Evolutionary conservation across 495 filamentous ascomycete genomes (phyloP).

Genomic region (Talaromyces thailandensis): DNA sequence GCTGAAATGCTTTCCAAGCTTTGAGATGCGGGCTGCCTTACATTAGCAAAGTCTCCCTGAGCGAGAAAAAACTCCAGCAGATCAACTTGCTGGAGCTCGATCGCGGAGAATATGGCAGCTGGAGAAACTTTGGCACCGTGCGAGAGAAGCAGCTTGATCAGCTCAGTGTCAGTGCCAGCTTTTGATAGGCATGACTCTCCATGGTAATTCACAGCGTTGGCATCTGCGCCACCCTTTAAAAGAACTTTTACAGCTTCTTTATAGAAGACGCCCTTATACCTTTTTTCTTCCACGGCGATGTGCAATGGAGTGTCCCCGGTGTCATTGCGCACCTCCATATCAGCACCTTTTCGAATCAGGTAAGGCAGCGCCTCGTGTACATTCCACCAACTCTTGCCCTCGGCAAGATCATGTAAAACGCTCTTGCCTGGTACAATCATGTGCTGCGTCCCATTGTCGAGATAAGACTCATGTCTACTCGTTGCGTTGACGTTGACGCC

Average conservation of each 20-base stretch:
- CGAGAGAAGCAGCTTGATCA: constrained; percentile 10
- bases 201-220: constrained; percentile 11
- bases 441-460: too few species aligned
- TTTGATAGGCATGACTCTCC: constrained; percentile 13
- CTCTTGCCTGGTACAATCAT: not conserved
- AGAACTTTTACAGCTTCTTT: constrained; percentile 13
- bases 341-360: constrained; percentile 10
- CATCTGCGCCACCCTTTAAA: constrained; percentile 18
- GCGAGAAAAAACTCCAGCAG: constrained; percentile 9
- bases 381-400: constrained; percentile 12
- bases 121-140: constrained; percentile 7
- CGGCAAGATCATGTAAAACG: constrained; percentile 10
- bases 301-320: constrained; percentile 12
- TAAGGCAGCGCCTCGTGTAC: constrained; percentile 14
- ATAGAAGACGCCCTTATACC: constrained; percentile 5
- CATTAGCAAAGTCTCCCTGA: not conserved
- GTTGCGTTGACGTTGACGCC: not conserved
- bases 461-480: not conserved
- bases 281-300: constrained; percentile 1
- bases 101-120: constrained; percentile 9
- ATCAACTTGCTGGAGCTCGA: constrained; percentile 7
- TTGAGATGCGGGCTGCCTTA: not conserved
- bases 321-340: constrained; percentile 9
- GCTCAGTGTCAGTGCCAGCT: constrained; percentile 8
- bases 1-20: not conserved